phyloP scores from a whole-genome alignment of 257 asterid species.

The Scutellaria barbata region DNA sequence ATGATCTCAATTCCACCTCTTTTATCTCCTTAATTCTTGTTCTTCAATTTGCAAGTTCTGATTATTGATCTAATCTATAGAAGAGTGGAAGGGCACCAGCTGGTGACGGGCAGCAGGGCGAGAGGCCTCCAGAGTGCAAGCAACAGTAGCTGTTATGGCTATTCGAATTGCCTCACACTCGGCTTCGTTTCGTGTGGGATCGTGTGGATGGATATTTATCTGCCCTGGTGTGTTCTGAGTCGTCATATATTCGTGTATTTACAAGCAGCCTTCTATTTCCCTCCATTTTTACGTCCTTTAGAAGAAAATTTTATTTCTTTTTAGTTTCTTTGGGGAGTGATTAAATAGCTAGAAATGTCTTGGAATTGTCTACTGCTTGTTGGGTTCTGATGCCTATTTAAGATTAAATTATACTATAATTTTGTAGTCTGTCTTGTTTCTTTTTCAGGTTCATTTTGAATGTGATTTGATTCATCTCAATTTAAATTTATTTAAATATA shows the following conservation, averaged over 20 bases:
- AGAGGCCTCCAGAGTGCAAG: slow-evolving; percentile 90
- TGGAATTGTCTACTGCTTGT: slow-evolving; percentile 26
- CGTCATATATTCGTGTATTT: slow-evolving; percentile 35
- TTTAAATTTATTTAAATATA: background rate
- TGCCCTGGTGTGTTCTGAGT: slow-evolving; percentile 23
- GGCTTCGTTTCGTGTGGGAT: background rate
- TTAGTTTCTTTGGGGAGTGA: slow-evolving; percentile 37
- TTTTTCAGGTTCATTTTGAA: background rate
- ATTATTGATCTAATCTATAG: slow-evolving; percentile 37
- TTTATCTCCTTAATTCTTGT: slow-evolving; percentile 13
- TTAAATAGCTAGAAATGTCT: slow-evolving; percentile 29
- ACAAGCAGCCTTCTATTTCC: slow-evolving; percentile 20
- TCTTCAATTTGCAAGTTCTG: background rate
- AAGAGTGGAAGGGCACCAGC: slow-evolving; percentile 62
- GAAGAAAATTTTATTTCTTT: slow-evolving; percentile 24
- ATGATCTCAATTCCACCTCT: background rate
- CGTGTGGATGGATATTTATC: background rate
- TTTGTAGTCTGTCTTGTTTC: background rate
- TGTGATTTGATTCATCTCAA: background rate
- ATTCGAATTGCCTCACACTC: background rate
- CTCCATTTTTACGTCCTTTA: slow-evolving; percentile 29
- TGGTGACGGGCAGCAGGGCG: slow-evolving; percentile 69
- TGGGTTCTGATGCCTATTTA: slow-evolving; percentile 21
- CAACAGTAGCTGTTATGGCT: slow-evolving; percentile 56
- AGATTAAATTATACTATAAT: slow-evolving; percentile 18